Evolutionary conservation across 169 alveolate species (phyloP), one percentile per base, ranked within the genome.

Genomic region (Ichthyophthirius multifiliis): DNA sequence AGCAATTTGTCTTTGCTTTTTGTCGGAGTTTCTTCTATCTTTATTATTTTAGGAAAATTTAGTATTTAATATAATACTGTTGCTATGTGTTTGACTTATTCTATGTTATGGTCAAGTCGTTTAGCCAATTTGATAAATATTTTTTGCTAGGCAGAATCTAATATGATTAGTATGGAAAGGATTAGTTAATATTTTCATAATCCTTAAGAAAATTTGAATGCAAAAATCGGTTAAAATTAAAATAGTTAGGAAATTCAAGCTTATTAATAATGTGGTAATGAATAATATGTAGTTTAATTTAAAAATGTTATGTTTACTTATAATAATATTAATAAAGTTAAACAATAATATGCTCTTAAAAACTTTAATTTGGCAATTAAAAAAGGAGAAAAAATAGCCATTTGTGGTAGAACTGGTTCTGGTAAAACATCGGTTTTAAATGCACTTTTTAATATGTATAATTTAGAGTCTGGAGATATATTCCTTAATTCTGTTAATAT

Each of bases 341-440:
- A 45, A 0, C 48, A 46, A 27, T 32, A 71, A n/a, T 67, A 32
- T 34, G 86, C 81, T 0, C 34, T 80, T 23, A 67, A 80, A 63
- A 64, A 67, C 35, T 34, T 80, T n/a, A 34, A 16, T 15, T 47
- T 80, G 5, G 18, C 43, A 23, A 80, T 80, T 4, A 80, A 80
- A 30, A 80, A 80, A 67, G 81, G 81, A 47, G 65, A 80, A 31
- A 80, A 80, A 47, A 37, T 80, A 18, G 85, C 85, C 1, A 46
- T 80, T 47, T 75, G 65, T 30, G 86, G 86, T 35, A 65, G 86
- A 80, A 80, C 86, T 20, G 86, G 86, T n/a, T 65, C 80, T 2
- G 86, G 86, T 10, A 80, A 80, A 71, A 80, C 86, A 5, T 80
- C 86, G 0, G 67, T 80, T 4, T 35, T 80, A 65, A 80, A 80